phyloP scores from a whole-genome alignment of 805 yeast genomes.

The Wickerhamomyces alni region DNA sequence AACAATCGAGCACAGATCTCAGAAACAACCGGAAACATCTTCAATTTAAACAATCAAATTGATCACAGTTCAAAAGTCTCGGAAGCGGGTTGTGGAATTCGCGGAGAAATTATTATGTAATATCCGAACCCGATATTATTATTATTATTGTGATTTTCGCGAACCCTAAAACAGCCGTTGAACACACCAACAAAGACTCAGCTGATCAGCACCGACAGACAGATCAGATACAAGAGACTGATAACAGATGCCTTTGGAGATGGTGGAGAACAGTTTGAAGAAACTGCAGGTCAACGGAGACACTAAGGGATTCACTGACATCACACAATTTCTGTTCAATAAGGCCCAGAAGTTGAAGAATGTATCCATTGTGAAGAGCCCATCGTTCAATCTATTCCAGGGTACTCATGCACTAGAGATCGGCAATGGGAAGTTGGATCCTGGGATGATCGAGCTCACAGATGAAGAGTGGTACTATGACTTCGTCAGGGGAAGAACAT shows the following conservation, averaged over 20 bases:
- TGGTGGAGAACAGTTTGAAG: background rate
- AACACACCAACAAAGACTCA: no score
- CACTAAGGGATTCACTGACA: slow-evolving; percentile 31
- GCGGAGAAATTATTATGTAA: no score
- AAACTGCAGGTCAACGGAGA: background rate
- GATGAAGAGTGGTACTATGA: slow-evolving; percentile 42
- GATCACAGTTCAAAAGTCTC: no score
- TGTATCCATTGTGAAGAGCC: slow-evolving; percentile 53
- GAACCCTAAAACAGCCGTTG: no score
- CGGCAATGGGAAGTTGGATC: slow-evolving; percentile 66
- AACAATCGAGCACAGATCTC: no score
- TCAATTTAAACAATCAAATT: no score
- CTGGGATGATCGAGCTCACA: slow-evolving; percentile 54
- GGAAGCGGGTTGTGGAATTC: no score
- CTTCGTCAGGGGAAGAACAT: slow-evolving; percentile 30
- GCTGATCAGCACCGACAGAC: no score
- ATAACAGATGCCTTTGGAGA: background rate
- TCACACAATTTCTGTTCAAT: slow-evolving; percentile 46
- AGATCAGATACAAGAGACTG: no score
- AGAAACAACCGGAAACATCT: no score
- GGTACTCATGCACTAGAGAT: slow-evolving; percentile 88
- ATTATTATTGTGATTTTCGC: no score
- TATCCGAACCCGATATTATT: no score
- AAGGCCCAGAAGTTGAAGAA: slow-evolving; percentile 34
- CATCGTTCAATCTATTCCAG: slow-evolving; percentile 61